These are phyloP conservation scores for Vanrija humicola DNA, from an alignment of 1,284 basidiomycete species.

Conservation along the genomic window DNA sequence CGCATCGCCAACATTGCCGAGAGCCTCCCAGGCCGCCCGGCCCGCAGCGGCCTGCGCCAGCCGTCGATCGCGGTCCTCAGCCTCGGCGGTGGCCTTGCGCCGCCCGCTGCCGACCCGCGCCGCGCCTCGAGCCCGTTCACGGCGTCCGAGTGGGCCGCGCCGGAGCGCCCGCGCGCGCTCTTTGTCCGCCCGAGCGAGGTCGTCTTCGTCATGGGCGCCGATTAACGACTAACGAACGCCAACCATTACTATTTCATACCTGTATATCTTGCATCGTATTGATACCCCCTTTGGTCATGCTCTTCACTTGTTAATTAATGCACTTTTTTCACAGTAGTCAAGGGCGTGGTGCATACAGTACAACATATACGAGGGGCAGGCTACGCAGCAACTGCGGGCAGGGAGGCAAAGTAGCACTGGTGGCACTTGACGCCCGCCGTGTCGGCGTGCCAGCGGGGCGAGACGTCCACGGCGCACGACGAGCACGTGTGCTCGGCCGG, in stretches of 20 bases:
- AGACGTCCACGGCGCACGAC: conserved; percentile 36
- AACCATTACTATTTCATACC: no score
- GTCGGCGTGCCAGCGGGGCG: conserved; percentile 38
- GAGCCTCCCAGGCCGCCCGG: conserved; percentile 2
- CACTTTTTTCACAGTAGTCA: no score
- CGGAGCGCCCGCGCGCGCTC: conserved; percentile 28
- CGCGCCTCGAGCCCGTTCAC: conserved; percentile 17
- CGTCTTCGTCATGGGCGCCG: conserved; percentile 39
- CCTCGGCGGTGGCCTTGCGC: not conserved
- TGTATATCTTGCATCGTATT: no score
- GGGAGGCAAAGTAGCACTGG: conserved; percentile 10
- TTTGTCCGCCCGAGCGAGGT: conserved; percentile 42
- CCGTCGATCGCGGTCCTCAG: not conserved
- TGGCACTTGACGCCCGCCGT: conserved; percentile 11
- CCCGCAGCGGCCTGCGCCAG: not conserved
- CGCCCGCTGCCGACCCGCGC: not conserved
- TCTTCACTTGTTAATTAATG: no score
- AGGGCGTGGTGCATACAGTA: no score
- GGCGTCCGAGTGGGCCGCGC: conserved; percentile 11
- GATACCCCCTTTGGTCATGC: no score
- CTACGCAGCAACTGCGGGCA: no score
- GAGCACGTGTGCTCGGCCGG: conserved; percentile 18
- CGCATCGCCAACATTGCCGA: conserved; percentile 25
- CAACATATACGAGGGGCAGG: no score
- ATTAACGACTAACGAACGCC: conserved; percentile 9